A percentile compares a stretch with the other conserved stretches of the same genome.
Conservation (phyloP, 495 filamentous ascomycete genomes). For the Xylaria palmicola region DNA sequence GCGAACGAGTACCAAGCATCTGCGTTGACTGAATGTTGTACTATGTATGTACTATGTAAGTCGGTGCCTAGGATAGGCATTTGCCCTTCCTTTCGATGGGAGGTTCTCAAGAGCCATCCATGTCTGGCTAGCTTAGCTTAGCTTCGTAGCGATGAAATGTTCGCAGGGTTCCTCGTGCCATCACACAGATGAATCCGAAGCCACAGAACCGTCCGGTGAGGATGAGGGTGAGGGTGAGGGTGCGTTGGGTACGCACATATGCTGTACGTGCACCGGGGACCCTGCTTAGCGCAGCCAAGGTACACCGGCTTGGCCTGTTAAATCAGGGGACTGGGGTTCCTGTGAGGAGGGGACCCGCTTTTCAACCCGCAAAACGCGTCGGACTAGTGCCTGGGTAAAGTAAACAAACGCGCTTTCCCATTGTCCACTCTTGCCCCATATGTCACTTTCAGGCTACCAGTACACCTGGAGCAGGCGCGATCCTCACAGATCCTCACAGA, state of each 20-base stretch:
- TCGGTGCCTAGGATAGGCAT: too few relatives aligned
- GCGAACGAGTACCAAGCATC: too few relatives aligned
- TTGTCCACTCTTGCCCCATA: constrained; percentile 8
- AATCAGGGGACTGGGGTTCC: background rate
- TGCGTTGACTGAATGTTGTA: too few relatives aligned
- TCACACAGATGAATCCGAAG: background rate
- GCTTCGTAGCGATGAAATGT: too few relatives aligned
- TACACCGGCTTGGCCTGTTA: too few relatives aligned
- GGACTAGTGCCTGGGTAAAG: constrained; percentile 7
- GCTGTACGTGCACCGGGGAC: background rate
- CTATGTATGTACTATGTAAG: too few relatives aligned
- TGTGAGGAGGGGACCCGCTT: constrained; percentile 5
- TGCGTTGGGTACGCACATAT: background rate
- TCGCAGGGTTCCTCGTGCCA: background rate
- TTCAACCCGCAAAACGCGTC: constrained; percentile 17
- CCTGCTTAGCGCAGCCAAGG: constrained; percentile 3
- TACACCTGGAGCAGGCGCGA: constrained; percentile 10
- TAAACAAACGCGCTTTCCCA: constrained; percentile 19
- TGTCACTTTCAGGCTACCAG: constrained; percentile 11
- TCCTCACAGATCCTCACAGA: constrained; percentile 1
- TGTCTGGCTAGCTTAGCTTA: too few relatives aligned
- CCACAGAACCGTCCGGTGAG: background rate
- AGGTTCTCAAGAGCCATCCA: too few relatives aligned
- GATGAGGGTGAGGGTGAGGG: too few relatives aligned
- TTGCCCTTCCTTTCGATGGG: too few relatives aligned